A percentile compares a stretch with the other conserved stretches of the same genome.
Conservation (phyloP, 2,329 filamentous ascomycete species). For the Eurotiales sp. region DNA sequence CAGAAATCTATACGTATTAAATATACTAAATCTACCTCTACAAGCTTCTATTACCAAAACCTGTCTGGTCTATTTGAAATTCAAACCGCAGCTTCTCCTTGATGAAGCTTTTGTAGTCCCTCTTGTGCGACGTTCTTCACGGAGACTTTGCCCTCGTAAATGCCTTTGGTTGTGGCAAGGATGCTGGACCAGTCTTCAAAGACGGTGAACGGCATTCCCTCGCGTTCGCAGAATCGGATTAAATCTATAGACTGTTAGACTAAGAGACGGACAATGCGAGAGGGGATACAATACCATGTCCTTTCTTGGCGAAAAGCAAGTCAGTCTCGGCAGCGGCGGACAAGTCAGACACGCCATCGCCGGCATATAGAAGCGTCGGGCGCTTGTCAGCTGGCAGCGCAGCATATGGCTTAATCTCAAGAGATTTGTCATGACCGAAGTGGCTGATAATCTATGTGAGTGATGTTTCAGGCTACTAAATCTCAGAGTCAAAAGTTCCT, state of each 20-base stretch:
- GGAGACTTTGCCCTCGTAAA: slow-evolving; percentile 67
- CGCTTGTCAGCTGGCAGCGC: slow-evolving; percentile 63
- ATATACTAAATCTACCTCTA: not conserved
- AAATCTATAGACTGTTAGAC: slow-evolving; percentile 59
- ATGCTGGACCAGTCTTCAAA: slow-evolving; percentile 84
- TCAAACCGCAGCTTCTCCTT: slow-evolving; percentile 3
- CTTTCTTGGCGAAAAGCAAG: slow-evolving; percentile 87
- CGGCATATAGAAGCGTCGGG: slow-evolving; percentile 88
- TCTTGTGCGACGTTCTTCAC: slow-evolving; percentile 65
- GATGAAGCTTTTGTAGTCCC: slow-evolving; percentile 24
- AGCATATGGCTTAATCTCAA: slow-evolving; percentile 80
- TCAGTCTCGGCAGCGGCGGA: slow-evolving; percentile 91
- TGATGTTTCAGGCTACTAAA: not conserved
- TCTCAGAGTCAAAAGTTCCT: not conserved
- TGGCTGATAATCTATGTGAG: slow-evolving; percentile 46
- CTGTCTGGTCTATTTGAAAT: not conserved
- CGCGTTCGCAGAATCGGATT: slow-evolving; percentile 77
- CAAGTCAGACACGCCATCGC: slow-evolving; percentile 88
- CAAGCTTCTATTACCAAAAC: not conserved
- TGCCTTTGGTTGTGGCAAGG: slow-evolving; percentile 68
- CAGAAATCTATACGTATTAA: too few species aligned
- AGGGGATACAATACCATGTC: slow-evolving; percentile 59
- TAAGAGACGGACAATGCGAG: not conserved
- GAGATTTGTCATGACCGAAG: slow-evolving; percentile 95
- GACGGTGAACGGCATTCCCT: slow-evolving; percentile 80